Evolutionary conservation across 2,329 filamentous ascomycete species (phyloP), one percentile per base, ranked within the genome.

Genomic region (Xylaria multiplex): DNA sequence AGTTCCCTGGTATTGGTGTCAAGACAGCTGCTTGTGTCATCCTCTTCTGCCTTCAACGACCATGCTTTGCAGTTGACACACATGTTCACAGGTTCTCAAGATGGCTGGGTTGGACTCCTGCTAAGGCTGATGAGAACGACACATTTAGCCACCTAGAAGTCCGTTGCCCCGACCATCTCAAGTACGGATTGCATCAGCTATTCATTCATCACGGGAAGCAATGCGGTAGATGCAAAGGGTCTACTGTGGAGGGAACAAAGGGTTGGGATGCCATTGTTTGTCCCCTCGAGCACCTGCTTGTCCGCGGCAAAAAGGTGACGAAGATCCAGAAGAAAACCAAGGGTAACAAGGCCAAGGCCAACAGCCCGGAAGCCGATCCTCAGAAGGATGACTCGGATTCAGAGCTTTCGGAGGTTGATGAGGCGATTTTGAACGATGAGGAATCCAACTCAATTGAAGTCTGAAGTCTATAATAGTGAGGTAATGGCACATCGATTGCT

Each of bases 51-150:
- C 77, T 88, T 56, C 81, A 81, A 65, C 76, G 80, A 32, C 82
- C 84, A 3, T 83, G 83, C 71, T 87, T 88, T 70, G 85, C 86
- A 0, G 85, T 88, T 1, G 86, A 88, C 70, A 88, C 85, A 0
- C 86, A 88, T 69, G 85, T 87, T 43, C 80, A 81, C 70, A 81
- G 84, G 24, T 79, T 86, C 64, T 82, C 82, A 49, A 81, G 79
- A 53, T 85, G 85, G 81, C 77, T 88, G 16, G 79, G 81, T 2
- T 88, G 86, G 86, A 79, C 83, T 8, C 91, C 90, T 1, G 70
- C 74, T 1, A 80, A 79, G 13, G 81, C 82, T 1, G 81, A 73
- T 16, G 76, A 81, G 13, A 79, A 86, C 57, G 77, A 83, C 49
- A 81, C 82, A 0, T 87, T 85, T 69, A 79, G 80, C 52, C 86